These are phyloP conservation scores for Candida nonsorbophila DNA, from an alignment of 805 yeast species.

Conservation along the genomic window DNA sequence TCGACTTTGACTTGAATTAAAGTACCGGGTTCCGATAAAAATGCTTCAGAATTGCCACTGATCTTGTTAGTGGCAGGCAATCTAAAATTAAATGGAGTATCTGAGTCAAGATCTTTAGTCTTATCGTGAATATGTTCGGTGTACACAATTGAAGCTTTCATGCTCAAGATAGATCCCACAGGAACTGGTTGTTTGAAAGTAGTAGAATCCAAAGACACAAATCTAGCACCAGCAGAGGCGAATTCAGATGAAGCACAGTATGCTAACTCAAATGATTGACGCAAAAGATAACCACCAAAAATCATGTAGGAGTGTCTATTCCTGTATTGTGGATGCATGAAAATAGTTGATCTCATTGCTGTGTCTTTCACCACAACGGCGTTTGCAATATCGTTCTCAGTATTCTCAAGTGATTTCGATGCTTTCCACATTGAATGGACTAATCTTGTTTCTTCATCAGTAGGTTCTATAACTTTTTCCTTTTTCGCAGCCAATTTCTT, in stretches of 20 bases:
- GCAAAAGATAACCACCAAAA: slow-evolving; percentile 88
- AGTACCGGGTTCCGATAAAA: slow-evolving; percentile 75
- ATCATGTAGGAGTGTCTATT: slow-evolving; percentile 92
- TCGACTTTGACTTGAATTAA: slow-evolving; percentile 86
- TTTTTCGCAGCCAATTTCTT: slow-evolving; percentile 74
- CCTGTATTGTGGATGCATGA: slow-evolving; percentile 96
- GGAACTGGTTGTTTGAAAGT: slow-evolving; percentile 94
- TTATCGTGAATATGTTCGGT: slow-evolving; percentile 60
- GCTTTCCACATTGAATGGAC: slow-evolving; percentile 73
- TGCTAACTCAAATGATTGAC: slow-evolving; percentile 91
- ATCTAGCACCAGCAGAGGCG: slow-evolving; percentile 79
- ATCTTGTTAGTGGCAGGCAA: slow-evolving; percentile 54
- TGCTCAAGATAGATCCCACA: slow-evolving; percentile 82
- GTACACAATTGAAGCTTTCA: slow-evolving; percentile 79
- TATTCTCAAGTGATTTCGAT: slow-evolving; percentile 23
- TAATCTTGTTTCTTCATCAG: slow-evolving; percentile 62
- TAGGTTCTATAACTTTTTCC: slow-evolving; percentile 58
- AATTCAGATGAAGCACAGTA: slow-evolving; percentile 91
- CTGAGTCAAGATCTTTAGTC: slow-evolving; percentile 15
- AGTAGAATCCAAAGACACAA: slow-evolving; percentile 84
- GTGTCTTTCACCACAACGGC: slow-evolving; percentile 51
- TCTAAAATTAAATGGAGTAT: slow-evolving; percentile 45
- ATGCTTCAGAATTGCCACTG: slow-evolving; percentile 47
- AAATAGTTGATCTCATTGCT: slow-evolving; percentile 63
- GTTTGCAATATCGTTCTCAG: slow-evolving; percentile 9